Base-by-base conservation (phyloP, 2,329 filamentous ascomycete genomes). In the Xylariaceae sp. region DNA sequence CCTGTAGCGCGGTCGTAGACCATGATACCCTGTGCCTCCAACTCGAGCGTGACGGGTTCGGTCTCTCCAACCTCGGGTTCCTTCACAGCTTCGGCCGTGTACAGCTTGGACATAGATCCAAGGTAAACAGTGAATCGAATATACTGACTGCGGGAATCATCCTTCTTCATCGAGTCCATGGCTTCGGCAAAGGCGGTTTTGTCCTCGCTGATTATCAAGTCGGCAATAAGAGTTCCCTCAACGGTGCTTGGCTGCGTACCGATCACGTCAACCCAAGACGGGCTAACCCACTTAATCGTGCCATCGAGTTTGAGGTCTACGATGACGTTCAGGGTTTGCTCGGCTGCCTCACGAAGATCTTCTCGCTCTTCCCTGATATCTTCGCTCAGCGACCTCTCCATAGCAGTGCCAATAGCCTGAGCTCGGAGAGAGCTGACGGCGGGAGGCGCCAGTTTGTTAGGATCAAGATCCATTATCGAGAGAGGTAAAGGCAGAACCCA, bases 21-120 rank as follows among this genome's bases (percentile, higher is more conserved):
- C 89, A 98, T 96, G 70, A 99, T 99, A 19, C 95, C 95, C 75
- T 99, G 95, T 6, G 91, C 96, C 76, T 99, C 96, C 58, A 99
- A 83, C 61, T 92, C 89, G 58, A 96, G 81, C 34, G 86, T 81
- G 54, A 82, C 76, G 49, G 82, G 75, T n/a, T 77, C 74, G 14
- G 43, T 46, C 16, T 76, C 70, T 24, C 74, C 70, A 52, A 77
- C 66, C 39, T 75, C 74, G 24, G 72, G 68, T 43, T 77, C 74
- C 56, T 75, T 70, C 12, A 77, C 66, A 28, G 71, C 71, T 19
- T 79, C 76, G 62, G 78, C 41, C 23, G 80, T 75, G 21, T 83
- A 79, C 46, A 92, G 76, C 64, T 87, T 87, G 11, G 90, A 92
- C 36, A 85, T 74, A 4, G 88, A 82, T 2, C 90, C 90, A 65